Evolutionary conservation across 257 asterid species (phyloP).

Genomic region (Solanum bulbocastanum): DNA sequence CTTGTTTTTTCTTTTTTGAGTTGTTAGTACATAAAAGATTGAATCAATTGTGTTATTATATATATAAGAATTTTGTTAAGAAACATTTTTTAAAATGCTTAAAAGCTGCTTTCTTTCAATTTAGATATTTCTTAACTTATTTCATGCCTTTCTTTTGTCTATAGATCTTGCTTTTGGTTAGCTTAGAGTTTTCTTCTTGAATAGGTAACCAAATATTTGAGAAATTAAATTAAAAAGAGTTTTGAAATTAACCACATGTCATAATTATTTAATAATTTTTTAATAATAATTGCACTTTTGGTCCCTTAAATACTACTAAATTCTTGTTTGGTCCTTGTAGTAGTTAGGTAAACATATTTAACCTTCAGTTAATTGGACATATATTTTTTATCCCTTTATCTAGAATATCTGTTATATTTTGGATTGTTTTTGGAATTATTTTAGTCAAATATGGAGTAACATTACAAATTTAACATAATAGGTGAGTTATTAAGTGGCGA

Average conservation of each 20-base stretch:
- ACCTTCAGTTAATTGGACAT: too few relatives aligned
- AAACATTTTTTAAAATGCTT: neutral
- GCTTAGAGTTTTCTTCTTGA: neutral
- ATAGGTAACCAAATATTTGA: neutral
- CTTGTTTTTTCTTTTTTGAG: neutral
- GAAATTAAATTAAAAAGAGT: neutral
- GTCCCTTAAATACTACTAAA: neutral
- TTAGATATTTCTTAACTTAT: neutral
- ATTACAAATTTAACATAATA: too few relatives aligned
- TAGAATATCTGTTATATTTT: too few relatives aligned
- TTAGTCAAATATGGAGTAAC: too few relatives aligned
- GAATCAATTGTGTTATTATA: neutral
- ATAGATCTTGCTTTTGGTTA: neutral
- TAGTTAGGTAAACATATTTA: neutral
- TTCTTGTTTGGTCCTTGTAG: neutral
- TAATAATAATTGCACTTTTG: neutral
- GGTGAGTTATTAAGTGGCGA: too few relatives aligned
- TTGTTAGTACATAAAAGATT: neutral
- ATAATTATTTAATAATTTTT: neutral
- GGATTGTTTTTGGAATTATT: too few relatives aligned
- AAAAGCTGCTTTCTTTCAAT: neutral
- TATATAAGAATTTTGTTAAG: neutral
- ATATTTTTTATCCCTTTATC: too few relatives aligned
- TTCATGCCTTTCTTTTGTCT: neutral
- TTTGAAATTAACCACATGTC: neutral